phyloP scores from a whole-genome alignment of 371 early-diverging fungal genomes.

The Nematocida sp. region DNA sequence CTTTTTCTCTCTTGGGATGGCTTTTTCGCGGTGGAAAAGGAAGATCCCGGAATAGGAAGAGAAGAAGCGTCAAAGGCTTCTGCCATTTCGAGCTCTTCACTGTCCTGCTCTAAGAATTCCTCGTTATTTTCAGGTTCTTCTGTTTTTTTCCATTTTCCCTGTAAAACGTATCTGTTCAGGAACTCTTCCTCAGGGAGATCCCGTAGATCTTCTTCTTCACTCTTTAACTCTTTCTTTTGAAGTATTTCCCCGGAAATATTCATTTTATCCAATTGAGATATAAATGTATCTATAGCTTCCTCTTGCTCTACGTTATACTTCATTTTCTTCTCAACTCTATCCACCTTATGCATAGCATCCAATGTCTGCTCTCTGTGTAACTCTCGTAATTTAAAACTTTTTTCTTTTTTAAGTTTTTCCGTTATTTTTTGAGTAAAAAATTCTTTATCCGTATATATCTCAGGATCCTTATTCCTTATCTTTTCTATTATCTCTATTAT shows the following conservation, averaged over 20 bases:
- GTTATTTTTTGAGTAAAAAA: conserved; percentile 3
- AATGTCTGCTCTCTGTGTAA: conserved; percentile 33
- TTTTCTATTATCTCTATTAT: neutral
- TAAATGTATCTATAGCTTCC: conserved; percentile 15
- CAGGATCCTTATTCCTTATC: conserved; percentile 19
- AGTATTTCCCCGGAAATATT: too few relatives aligned
- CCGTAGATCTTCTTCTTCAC: neutral
- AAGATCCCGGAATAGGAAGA: neutral
- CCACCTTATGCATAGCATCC: conserved; percentile 3
- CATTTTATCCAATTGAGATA: too few relatives aligned
- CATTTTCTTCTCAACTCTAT: neutral
- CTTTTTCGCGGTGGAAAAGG: conserved; percentile 25
- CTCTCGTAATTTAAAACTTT: conserved; percentile 25
- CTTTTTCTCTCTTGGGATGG: conserved; percentile 29
- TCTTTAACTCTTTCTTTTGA: conserved; percentile 3
- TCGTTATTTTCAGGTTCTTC: neutral
- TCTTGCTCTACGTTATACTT: conserved; percentile 19
- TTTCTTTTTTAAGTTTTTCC: neutral
- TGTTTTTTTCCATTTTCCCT: conserved; percentile 36
- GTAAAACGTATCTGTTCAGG: conserved; percentile 22
- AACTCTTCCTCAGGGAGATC: conserved; percentile 18
- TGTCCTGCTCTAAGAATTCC: conserved; percentile 41
- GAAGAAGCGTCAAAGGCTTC: conserved; percentile 32
- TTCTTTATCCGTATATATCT: conserved; percentile 17
- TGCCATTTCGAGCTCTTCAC: conserved; percentile 42